Conservation (phyloP, 768 basidiomycete species). For the Boletus rubroflammeus region DNA sequence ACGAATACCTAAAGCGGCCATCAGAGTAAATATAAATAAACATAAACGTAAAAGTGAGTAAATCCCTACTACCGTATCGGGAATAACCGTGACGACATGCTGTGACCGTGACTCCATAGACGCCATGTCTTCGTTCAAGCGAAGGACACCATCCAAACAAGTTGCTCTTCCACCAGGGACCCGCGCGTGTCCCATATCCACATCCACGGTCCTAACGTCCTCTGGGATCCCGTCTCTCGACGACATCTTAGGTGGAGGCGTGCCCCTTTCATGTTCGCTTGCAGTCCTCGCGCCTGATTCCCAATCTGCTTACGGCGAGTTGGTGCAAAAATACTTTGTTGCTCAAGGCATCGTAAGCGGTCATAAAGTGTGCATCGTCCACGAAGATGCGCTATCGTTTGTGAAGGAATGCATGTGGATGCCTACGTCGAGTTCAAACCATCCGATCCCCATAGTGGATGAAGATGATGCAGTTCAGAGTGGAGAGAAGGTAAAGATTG, state of each 20-base stretch:
- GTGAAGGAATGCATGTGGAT: slow-evolving; percentile 82
- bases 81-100: not conserved
- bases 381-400: slow-evolving; percentile 53
- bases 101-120: slow-evolving; percentile 14
- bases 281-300: slow-evolving; percentile 78
- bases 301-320: slow-evolving; percentile 80
- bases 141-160: slow-evolving; percentile 49
- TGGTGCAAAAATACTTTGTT: slow-evolving; percentile 84
- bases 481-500: slow-evolving; percentile 81
- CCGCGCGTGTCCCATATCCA: slow-evolving; percentile 53
- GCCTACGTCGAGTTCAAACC: slow-evolving; percentile 28
- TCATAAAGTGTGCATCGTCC: slow-evolving; percentile 68
- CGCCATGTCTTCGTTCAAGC: slow-evolving; percentile 78
- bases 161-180: slow-evolving; percentile 47
- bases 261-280: slow-evolving; percentile 77
- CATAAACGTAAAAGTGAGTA: too few relatives aligned
- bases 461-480: slow-evolving; percentile 34
- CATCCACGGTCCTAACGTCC: slow-evolving; percentile 60
- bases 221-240: slow-evolving; percentile 92
- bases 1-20: too few relatives aligned
- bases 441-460: slow-evolving; percentile 24
- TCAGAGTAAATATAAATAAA: too few relatives aligned
- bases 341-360: slow-evolving; percentile 78
- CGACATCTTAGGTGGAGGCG: slow-evolving; percentile 89
- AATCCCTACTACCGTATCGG: too few relatives aligned